Evolutionary conservation across 306 rosid genomes (phyloP), one percentile per base, ranked within the genome.

Genomic region (Citrullus colocynthis): DNA sequence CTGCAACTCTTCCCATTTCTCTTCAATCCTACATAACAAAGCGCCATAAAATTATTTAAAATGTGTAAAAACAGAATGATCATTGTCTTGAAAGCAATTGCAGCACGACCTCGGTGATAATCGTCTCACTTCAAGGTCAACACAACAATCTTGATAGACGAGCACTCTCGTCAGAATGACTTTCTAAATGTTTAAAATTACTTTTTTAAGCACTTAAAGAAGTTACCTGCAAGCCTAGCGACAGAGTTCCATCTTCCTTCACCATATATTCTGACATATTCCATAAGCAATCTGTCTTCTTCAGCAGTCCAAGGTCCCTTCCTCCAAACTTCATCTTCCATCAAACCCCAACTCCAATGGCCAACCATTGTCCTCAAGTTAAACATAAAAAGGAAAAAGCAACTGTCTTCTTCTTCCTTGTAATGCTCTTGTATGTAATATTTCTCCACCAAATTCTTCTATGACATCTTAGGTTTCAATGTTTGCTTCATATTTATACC

Each of bases 231-330:
- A 87, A 90, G 93, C 69, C 91, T 89, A 64, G 97, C 84, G 11
- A 94, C 97, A 74, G 98, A 94, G 84, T 89, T 94, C 98, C 97
- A 94, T 89, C 98, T 84, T 10, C 98, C 98, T 87, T 94, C 98
- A 67, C 98, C 98, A 84, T 91, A 91, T 12, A 88, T 32, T 65
- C 83, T 85, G 49, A 94, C 96, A 90, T 94, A 91, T 57, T 94
- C 87, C 80, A 86, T 87, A 32, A 94, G 98, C 87, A 91, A 82
- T 80, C 87, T 85, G 82, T 94, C 97, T 76, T 94, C 98, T 63
- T 91, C 97, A 81, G 89, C 75, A 83, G 97, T 94, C 98, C 97
- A 94, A 74, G 98, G 98, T n/a, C 98, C 98, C 83, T 94, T 94
- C 77, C 97, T 90, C 98, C 97, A 94, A 14, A 85, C 91, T 65